phyloP scores from a whole-genome alignment of 2,329 filamentous ascomycete genomes.

The Apiospora pterosperma region DNA sequence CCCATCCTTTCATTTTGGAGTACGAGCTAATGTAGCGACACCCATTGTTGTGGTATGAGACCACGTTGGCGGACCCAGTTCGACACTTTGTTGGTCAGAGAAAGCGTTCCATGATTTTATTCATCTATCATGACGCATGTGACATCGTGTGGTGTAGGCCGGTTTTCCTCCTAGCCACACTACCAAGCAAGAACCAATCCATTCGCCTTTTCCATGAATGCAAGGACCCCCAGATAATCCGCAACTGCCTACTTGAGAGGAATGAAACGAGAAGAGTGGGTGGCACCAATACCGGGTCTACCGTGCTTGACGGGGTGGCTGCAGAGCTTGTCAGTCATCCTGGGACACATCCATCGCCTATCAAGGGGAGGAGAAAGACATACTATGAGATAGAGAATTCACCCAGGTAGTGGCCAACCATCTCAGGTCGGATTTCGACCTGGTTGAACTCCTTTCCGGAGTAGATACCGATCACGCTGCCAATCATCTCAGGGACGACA shows the following conservation, averaged over 20 bases:
- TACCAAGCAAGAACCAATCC: constrained; percentile 52
- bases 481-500: constrained; percentile 99
- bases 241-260: constrained; percentile 85
- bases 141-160: constrained; percentile 32
- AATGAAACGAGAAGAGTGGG: constrained; percentile 99
- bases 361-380: constrained; percentile 26
- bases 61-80: background rate
- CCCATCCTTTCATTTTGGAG: background rate
- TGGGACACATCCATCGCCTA: no score
- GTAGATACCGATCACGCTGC: constrained; percentile 98
- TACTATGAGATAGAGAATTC: constrained; percentile 99
- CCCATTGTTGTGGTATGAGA: background rate
- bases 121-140: constrained; percentile 43
- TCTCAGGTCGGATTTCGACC: constrained; percentile 99
- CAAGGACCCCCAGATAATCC: constrained; percentile 49
- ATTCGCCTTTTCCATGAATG: constrained; percentile 59
- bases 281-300: constrained; percentile 99
- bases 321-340: constrained; percentile 45
- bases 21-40: background rate
- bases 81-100: constrained; percentile 1
- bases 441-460: constrained; percentile 99
- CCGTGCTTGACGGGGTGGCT: constrained; percentile 99
- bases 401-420: constrained; percentile 99
- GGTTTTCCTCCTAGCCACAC: constrained; percentile 22
- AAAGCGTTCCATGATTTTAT: constrained; percentile 27